phyloP scores from a whole-genome alignment of 2,329 filamentous ascomycete genomes.

The Ceratocystis colombiana region DNA sequence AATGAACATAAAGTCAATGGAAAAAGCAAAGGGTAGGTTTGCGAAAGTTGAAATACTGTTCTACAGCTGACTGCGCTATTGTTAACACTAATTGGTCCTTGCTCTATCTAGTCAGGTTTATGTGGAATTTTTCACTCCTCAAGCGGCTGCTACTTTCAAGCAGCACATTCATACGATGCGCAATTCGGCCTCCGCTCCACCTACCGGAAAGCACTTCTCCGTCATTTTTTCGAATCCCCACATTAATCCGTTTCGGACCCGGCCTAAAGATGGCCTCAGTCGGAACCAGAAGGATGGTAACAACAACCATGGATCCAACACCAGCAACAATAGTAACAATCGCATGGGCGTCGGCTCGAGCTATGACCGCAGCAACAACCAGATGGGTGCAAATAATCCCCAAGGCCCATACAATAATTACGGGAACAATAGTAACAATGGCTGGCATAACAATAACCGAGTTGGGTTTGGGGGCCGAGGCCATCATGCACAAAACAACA shows the following conservation, averaged over 20 bases:
- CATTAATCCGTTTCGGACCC: slow-evolving; percentile 78
- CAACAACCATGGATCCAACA: background rate
- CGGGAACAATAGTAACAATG: slow-evolving; percentile 43
- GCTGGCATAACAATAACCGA: slow-evolving; percentile 31
- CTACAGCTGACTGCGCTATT: background rate
- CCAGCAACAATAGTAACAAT: slow-evolving; percentile 30
- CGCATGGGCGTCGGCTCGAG: slow-evolving; percentile 53
- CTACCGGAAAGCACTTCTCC: slow-evolving; percentile 57
- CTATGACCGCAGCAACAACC: slow-evolving; percentile 38
- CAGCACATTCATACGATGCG: slow-evolving; percentile 60
- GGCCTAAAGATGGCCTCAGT: slow-evolving; percentile 65
- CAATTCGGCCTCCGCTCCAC: slow-evolving; percentile 38
- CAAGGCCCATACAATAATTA: slow-evolving; percentile 38
- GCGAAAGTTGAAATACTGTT: background rate
- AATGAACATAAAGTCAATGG: slow-evolving; percentile 98
- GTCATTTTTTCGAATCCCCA: slow-evolving; percentile 67
- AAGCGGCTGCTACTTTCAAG: slow-evolving; percentile 78
- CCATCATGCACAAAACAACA: slow-evolving; percentile 23
- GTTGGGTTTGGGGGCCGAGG: slow-evolving; percentile 38
- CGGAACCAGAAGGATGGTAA: slow-evolving; percentile 19
- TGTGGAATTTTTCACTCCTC: slow-evolving; percentile 70
- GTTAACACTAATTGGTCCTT: background rate
- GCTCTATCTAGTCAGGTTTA: slow-evolving; percentile 54
- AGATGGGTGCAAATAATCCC: slow-evolving; percentile 32
- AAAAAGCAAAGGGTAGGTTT: slow-evolving; percentile 85